Evolutionary conservation across 495 filamentous ascomycete genomes (phyloP).

Genomic region (Choiromyces venosus): DNA sequence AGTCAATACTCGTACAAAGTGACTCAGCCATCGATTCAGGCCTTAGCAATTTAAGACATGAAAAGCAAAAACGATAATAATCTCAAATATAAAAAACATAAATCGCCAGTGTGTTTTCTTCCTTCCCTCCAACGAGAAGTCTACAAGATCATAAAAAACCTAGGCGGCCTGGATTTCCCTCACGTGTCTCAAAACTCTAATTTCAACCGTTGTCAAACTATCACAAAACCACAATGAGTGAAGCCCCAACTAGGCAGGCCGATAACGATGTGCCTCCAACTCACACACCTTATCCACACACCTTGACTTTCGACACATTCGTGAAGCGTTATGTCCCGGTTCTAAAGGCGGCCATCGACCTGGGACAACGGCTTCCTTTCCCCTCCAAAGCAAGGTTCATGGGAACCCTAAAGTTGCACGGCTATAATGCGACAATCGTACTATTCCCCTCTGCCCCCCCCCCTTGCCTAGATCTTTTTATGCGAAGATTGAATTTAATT

Average conservation of each 20-base stretch:
- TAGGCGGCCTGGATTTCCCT: background rate
- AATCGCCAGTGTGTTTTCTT: background rate
- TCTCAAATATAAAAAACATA: background rate
- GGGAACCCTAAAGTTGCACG: constrained; percentile 31
- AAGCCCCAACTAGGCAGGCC: background rate
- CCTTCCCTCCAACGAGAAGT: background rate
- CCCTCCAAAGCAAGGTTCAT: constrained; percentile 28
- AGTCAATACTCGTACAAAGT: background rate
- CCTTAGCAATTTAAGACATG: no score
- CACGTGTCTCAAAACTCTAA: background rate
- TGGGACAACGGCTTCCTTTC: constrained; percentile 10
- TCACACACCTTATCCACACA: constrained; percentile 34
- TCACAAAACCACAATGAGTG: background rate
- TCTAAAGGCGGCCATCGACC: constrained; percentile 11
- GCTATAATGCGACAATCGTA: constrained; percentile 33
- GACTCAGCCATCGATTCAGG: background rate
- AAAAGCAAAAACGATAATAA: background rate
- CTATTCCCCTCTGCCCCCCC: background rate
- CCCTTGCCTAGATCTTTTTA: background rate
- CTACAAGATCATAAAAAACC: background rate
- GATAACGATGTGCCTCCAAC: background rate
- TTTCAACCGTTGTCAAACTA: background rate
- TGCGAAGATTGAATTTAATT: background rate
- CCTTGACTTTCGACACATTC: constrained; percentile 25
- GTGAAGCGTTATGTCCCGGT: constrained; percentile 24